Conservation (phyloP, 2,329 filamentous ascomycete species). For the Diaporthe citrichinensis region DNA sequence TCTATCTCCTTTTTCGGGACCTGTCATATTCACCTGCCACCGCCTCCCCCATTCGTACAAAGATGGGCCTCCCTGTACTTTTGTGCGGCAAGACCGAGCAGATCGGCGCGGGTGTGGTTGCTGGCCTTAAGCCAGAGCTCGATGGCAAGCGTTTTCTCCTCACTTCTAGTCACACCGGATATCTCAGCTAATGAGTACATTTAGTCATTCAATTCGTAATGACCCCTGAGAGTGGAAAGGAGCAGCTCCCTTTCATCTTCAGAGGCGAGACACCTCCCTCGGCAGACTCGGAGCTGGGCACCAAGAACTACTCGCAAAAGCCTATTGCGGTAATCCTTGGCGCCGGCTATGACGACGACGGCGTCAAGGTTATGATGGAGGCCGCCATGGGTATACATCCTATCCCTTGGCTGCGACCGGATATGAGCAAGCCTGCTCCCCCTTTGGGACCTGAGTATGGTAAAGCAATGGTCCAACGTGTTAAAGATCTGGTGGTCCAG, state of each 20-base stretch:
- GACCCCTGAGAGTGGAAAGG: slow-evolving; percentile 40
- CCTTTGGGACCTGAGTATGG: slow-evolving; percentile 46
- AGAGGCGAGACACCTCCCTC: slow-evolving; percentile 40
- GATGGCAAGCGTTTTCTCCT: slow-evolving; percentile 42
- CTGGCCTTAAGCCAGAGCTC: slow-evolving; percentile 45
- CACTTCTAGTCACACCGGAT: too few relatives aligned
- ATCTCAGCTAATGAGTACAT: neutral
- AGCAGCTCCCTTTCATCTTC: slow-evolving; percentile 45
- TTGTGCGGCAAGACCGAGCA: slow-evolving; percentile 45
- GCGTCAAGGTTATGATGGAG: slow-evolving; percentile 39
- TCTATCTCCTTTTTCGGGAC: rapidly evolving
- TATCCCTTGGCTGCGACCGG: slow-evolving; percentile 46
- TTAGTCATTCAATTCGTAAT: slow-evolving; percentile 47
- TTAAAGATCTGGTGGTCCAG: slow-evolving; percentile 41
- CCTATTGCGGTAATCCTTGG: slow-evolving; percentile 45
- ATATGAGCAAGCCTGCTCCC: slow-evolving; percentile 44
- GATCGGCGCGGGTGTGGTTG: slow-evolving; percentile 44
- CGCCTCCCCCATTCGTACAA: neutral
- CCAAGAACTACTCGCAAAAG: slow-evolving; percentile 43
- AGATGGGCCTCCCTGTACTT: slow-evolving; percentile 44
- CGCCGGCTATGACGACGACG: slow-evolving; percentile 44
- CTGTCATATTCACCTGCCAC: too few relatives aligned
- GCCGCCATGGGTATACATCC: slow-evolving; percentile 41
- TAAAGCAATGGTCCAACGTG: slow-evolving; percentile 43
- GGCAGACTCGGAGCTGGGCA: slow-evolving; percentile 43